phyloP scores from a whole-genome alignment of 805 yeast genomes.

The Candida easanensis region DNA sequence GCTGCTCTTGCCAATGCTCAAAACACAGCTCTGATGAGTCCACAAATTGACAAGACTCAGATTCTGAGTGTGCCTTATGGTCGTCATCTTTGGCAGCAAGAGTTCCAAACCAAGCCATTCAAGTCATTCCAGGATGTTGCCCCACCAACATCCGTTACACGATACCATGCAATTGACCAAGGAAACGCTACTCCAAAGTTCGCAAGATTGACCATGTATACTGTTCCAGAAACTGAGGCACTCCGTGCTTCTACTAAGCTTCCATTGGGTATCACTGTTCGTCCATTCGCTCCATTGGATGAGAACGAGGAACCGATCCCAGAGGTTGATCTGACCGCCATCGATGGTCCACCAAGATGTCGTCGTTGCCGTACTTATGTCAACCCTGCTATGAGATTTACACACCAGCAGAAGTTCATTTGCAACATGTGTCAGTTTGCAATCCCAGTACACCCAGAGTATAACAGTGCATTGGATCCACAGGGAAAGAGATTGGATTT shows the following conservation, averaged over 20 bases:
- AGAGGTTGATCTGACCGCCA: constrained; percentile 50
- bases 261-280: constrained; percentile 77
- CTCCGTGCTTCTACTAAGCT: constrained; percentile 66
- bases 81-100: constrained; percentile 19
- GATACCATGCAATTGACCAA: constrained; percentile 70
- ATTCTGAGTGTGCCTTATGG: constrained; percentile 3
- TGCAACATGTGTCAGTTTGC: constrained; percentile 89
- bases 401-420: constrained; percentile 57
- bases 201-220: constrained; percentile 76
- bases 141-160: constrained; percentile 77
- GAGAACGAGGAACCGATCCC: constrained; percentile 57
- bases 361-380: constrained; percentile 87
- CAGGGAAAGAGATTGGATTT: constrained; percentile 64
- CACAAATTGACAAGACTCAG: neutral
- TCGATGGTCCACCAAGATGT: constrained; percentile 82
- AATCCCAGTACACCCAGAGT: constrained; percentile 65
- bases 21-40: neutral
- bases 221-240: constrained; percentile 72
- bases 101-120: constrained; percentile 41
- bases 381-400: constrained; percentile 74
- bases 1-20: neutral
- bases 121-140: constrained; percentile 71
- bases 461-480: constrained; percentile 58
- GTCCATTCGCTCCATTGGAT: constrained; percentile 75
- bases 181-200: constrained; percentile 81